Evolutionary conservation across 2,329 filamentous ascomycete species (phyloP), one percentile per base, ranked within the genome.

Genomic region (Nemania sp.): DNA sequence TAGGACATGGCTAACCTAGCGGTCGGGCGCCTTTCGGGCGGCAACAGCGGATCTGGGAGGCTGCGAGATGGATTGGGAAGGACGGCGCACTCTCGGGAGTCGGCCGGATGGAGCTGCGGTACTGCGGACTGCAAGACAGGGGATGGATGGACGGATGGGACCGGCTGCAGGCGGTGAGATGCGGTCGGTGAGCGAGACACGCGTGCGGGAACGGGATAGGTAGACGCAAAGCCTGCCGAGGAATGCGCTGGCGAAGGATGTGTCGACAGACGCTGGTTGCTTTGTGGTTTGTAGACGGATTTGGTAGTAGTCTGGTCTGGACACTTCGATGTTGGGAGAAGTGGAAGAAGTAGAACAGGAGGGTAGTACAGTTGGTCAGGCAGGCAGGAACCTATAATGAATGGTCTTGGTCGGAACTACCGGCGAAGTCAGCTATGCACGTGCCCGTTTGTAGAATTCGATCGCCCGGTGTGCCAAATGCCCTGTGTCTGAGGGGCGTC

Each of bases 1-100:
- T 70, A 66, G 49, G 75, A 70, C 76, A 79, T 80, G 31, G 24
- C 60, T 43, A 33, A 12, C 11, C n/a, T 3, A 22, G 8, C 7
- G 34, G 19, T 49, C 11, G 14, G 44, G 20, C 20, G 37, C 28
- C 26, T 1, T 28, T 24, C n/a, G 14, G 17, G 33, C 12, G 33
- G 15, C 14, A 36, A 15, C 14, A 36, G 33, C 14, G 6, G 33
- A 19, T 5, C 24, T 40, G 19, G 11, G 33, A 28, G 12, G 26
- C 26, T 28, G 33, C 20, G 34, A 22, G 17, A 19, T 22, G n/a
- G n/a, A 9, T 31, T 11, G n/a, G 28, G n/a, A 4, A 3, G 9
- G 28, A 31, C 4, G 28, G 9, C n/a, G 28, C 9, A 14, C 28
- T 31, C 28, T 33, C 30, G 30, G 30, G 6, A 34, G 30, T 45